Evolutionary conservation across 352 stramenopile genomes (phyloP).

Genomic region (Poterioochromonas sp.): DNA sequence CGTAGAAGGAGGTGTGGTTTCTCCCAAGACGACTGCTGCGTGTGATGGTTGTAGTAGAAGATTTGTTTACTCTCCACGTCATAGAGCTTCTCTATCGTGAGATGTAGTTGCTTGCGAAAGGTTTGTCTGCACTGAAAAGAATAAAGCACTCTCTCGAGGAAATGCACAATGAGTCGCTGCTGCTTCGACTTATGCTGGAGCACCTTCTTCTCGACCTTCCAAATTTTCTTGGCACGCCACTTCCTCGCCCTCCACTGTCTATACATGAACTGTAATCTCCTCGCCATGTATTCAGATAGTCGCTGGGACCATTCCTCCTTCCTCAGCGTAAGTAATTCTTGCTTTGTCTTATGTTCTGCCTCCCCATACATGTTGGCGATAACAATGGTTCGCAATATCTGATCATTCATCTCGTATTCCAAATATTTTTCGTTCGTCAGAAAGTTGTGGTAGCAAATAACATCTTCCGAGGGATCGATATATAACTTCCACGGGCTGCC

Average conservation of each 20-base stretch:
- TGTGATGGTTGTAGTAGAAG: slow-evolving; percentile 19
- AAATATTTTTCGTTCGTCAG: background rate
- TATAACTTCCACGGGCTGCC: slow-evolving; percentile 8
- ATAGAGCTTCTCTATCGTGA: background rate
- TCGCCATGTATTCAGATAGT: background rate
- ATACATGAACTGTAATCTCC: slow-evolving; percentile 3
- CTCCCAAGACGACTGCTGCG: background rate
- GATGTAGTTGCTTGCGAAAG: background rate
- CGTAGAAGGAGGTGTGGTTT: background rate
- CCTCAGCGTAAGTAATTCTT: background rate
- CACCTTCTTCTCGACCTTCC: background rate
- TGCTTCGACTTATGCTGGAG: background rate
- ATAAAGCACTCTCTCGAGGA: background rate
- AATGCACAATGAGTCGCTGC: background rate
- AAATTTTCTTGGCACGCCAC: background rate
- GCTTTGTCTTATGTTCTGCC: background rate
- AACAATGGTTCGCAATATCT: background rate
- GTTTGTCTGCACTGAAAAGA: background rate
- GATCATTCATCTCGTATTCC: slow-evolving; percentile 12
- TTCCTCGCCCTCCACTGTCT: background rate
- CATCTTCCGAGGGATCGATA: slow-evolving; percentile 12
- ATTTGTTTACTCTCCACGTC: background rate
- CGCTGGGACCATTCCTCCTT: background rate
- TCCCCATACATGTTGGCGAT: background rate
- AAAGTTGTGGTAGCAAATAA: slow-evolving; percentile 28